phyloP scores from a whole-genome alignment of 2,329 filamentous ascomycete genomes.

The Fusarium sp. region DNA sequence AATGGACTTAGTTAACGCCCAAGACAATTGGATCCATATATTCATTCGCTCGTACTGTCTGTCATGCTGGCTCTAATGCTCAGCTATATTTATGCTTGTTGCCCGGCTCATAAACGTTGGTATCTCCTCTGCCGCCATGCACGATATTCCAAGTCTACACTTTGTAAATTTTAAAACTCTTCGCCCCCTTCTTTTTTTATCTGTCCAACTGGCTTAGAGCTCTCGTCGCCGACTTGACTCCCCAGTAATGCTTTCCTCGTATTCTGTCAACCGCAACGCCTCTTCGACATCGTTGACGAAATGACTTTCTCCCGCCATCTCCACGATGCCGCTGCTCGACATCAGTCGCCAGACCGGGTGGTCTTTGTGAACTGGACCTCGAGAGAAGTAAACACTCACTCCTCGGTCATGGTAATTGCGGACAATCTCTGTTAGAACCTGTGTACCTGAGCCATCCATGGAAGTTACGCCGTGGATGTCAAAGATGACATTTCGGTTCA shows the following conservation, averaged over 20 bases:
- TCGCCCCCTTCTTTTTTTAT: constrained; percentile 3
- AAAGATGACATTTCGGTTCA: constrained; percentile 93
- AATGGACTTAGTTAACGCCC: too few species aligned
- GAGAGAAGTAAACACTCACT: constrained; percentile 80
- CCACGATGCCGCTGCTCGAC: constrained; percentile 83
- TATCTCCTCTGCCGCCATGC: constrained; percentile 21
- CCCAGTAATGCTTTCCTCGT: constrained; percentile 63
- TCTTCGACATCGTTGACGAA: constrained; percentile 88
- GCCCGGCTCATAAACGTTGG: constrained; percentile 13
- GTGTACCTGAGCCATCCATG: constrained; percentile 91
- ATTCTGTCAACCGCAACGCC: constrained; percentile 83
- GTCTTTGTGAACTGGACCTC: constrained; percentile 59
- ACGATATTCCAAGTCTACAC: constrained; percentile 1
- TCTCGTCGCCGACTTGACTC: constrained; percentile 36
- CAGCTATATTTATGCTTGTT: constrained; percentile 2
- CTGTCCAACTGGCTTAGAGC: not conserved
- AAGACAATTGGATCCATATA: not conserved
- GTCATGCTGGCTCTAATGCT: constrained; percentile 11
- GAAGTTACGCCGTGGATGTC: constrained; percentile 98
- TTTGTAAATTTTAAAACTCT: not conserved
- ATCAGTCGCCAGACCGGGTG: constrained; percentile 77
- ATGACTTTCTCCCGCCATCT: constrained; percentile 77
- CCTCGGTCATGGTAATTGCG: constrained; percentile 79
- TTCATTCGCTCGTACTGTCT: not conserved
- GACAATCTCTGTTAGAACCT: constrained; percentile 92